Evolutionary conservation across 2,329 filamentous ascomycete genomes (phyloP).

Genomic region (Purpureocillium lavendulum): DNA sequence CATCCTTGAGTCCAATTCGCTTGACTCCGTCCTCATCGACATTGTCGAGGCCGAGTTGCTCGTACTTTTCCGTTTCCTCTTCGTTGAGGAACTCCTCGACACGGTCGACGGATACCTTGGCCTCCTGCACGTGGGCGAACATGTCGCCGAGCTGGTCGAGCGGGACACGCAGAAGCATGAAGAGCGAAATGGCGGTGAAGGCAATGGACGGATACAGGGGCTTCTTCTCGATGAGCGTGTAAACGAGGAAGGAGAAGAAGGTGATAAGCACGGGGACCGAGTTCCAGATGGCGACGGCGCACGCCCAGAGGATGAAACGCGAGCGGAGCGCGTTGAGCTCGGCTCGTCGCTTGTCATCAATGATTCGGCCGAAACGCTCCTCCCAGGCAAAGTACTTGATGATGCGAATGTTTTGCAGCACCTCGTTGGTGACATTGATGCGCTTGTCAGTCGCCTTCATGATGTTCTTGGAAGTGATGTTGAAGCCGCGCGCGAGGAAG

Average conservation of each 20-base stretch:
- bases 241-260: conserved; percentile 90
- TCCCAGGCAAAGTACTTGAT: conserved; percentile 99
- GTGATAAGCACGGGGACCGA: conserved; percentile 92
- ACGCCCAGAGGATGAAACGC: conserved; percentile 85
- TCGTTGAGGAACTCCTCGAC: conserved; percentile 91
- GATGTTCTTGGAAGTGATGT: conserved; percentile 79
- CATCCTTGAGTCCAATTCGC: conserved; percentile 76
- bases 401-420: conserved; percentile 93
- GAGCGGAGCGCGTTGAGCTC: conserved; percentile 74
- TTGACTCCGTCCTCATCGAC: conserved; percentile 60
- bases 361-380: conserved; percentile 74
- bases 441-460: conserved; percentile 89
- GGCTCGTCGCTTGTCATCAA: conserved; percentile 76
- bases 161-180: conserved; percentile 86
- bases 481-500: conserved; percentile 77
- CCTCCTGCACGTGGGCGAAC: conserved; percentile 96
- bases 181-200: conserved; percentile 93
- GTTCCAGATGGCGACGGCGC: conserved; percentile 92
- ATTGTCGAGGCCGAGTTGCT: conserved; percentile 66
- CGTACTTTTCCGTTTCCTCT: conserved; percentile 93
- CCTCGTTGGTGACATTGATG: conserved; percentile 94
- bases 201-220: conserved; percentile 84
- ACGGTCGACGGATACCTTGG: conserved; percentile 92
- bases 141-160: conserved; percentile 96
- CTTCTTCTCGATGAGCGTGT: conserved; percentile 84